Percentiles rank a stretch among this genome's conserved stretches.
Conservation (phyloP, 306 rosid genomes). For the Quercus engelmannii region DNA sequence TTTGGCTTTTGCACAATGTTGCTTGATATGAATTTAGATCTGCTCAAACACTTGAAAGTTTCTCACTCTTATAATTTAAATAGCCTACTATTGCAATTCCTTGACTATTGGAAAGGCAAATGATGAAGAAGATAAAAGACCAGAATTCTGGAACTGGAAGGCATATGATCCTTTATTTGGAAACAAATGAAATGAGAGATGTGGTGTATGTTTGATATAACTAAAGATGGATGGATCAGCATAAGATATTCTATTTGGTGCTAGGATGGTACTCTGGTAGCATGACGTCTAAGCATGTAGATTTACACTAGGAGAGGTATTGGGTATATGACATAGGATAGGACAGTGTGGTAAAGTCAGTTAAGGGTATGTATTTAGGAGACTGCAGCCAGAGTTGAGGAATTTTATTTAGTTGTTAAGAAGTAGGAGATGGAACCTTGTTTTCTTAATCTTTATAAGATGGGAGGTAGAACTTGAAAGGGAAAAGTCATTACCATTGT, state of each 20-base stretch:
- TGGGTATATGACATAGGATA: not conserved
- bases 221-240: not conserved
- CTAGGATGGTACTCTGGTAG: not conserved
- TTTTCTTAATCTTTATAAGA: not conserved
- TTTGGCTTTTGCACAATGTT: not conserved
- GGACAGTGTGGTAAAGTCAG: not conserved
- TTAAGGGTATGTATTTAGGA: not conserved
- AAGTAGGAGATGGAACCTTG: not conserved
- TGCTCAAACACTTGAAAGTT: not conserved
- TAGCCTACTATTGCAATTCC: not conserved
- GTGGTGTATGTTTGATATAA: not conserved
- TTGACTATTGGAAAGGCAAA: not conserved
- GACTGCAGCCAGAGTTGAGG: not conserved
- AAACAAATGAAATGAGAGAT: not conserved
- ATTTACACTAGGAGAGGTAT: not conserved
- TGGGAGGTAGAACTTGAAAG: not conserved
- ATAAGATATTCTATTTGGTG: not conserved
- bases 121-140: not conserved
- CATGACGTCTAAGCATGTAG: not conserved
- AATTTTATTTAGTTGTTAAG: not conserved
- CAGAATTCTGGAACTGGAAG: not conserved
- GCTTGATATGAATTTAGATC: not conserved
- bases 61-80: not conserved
- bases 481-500: not conserved
- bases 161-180: not conserved